Percentiles rank a stretch among this genome's conserved stretches.
Evolutionary conservation across 345 rosid species (phyloP).

Genomic region (Moricandia moricandioides): DNA sequence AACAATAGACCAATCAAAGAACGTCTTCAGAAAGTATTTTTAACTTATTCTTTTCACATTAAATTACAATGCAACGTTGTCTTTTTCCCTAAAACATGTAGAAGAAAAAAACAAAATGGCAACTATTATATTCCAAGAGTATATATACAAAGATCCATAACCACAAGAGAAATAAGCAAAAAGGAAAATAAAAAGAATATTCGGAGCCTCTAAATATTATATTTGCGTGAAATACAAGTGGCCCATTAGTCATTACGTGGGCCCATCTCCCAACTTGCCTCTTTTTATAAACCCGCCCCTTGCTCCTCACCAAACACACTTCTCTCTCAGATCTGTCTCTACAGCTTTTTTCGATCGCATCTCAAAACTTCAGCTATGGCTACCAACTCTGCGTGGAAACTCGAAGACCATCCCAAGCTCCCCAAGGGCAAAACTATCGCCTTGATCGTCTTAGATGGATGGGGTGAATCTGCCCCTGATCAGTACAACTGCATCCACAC

Average conservation of each 20-base stretch:
- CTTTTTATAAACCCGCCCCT: conserved; percentile 31
- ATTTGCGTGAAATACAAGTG: conserved; percentile 20
- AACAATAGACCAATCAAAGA: not conserved
- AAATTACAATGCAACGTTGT: not conserved
- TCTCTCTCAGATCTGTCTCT: not conserved
- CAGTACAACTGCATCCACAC: conserved; percentile 82
- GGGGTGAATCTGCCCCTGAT: conserved; percentile 92
- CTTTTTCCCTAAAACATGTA: not conserved
- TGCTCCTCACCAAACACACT: conserved; percentile 21
- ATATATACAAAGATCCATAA: not conserved
- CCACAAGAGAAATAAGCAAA: not conserved
- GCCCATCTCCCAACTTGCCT: conserved; percentile 3
- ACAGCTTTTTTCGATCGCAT: conserved; percentile 24
- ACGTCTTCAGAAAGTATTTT: not conserved
- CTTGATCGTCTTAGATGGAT: conserved; percentile 86
- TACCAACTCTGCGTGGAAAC: conserved; percentile 55
- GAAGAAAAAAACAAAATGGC: not conserved
- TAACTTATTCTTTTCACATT: not conserved
- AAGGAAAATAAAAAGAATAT: conserved; percentile 10
- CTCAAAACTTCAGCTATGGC: conserved; percentile 45
- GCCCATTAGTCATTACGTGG: conserved; percentile 23
- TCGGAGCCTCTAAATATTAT: conserved; percentile 16
- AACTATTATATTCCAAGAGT: not conserved
- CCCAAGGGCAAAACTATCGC: conserved; percentile 78
- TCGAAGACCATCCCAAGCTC: conserved; percentile 79